Evolutionary conservation across 1,139 yeast species (phyloP).

Genomic region (Arxiozyma heterogenica): DNA sequence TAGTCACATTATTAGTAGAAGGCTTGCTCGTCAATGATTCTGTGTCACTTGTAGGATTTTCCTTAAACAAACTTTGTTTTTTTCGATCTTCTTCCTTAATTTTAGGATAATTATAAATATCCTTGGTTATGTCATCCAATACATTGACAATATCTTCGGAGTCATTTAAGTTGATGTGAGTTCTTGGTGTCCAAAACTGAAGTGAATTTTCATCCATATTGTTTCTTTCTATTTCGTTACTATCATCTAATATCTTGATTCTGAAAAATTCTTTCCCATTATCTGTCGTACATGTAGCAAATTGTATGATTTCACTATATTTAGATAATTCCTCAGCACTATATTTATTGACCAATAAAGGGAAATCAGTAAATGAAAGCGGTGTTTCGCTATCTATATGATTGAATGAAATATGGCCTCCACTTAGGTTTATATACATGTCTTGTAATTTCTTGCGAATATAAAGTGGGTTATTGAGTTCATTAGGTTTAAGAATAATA

Average conservation of each 20-base stretch:
- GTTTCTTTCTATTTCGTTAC: background rate
- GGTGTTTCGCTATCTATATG: constrained; percentile 5
- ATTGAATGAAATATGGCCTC: constrained; percentile 25
- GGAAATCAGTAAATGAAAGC: constrained; percentile 11
- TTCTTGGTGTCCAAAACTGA: constrained; percentile 36
- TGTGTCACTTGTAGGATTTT: background rate
- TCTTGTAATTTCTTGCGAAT: constrained; percentile 50
- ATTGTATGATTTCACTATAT: constrained; percentile 10
- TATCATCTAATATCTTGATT: constrained; percentile 33
- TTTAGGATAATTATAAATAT: constrained; percentile 18
- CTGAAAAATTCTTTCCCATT: constrained; percentile 32
- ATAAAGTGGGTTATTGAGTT: constrained; percentile 43
- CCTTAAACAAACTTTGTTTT: background rate
- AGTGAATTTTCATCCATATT: constrained; percentile 15
- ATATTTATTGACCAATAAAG: constrained; percentile 18
- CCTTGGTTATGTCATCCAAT: constrained; percentile 19
- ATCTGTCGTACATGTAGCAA: constrained; percentile 13
- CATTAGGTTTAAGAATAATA: constrained; percentile 44
- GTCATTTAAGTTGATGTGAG: constrained; percentile 12
- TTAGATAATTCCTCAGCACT: constrained; percentile 10
- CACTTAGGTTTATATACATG: constrained; percentile 35
- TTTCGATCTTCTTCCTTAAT: background rate
- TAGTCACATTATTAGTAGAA: background rate
- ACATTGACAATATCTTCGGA: constrained; percentile 14
- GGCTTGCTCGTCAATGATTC: background rate